phyloP scores from a whole-genome alignment of 106 monocot genomes.

The Alisma plantagoaquatica region DNA sequence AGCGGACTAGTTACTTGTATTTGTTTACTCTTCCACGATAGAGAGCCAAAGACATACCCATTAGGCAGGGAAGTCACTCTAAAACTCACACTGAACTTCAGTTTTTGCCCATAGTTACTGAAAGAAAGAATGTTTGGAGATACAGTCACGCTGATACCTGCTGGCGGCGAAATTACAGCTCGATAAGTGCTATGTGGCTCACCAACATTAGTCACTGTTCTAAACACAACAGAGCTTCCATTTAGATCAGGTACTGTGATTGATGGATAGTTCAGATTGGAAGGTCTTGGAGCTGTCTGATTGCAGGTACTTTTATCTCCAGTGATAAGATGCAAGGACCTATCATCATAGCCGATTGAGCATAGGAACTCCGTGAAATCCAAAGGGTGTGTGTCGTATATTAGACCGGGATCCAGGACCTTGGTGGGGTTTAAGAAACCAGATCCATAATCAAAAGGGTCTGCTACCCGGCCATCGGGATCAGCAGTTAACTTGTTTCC shows the following conservation, averaged over 20 bases:
- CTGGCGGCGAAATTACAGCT: slow-evolving; percentile 30
- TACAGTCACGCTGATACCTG: slow-evolving; percentile 60
- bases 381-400: slow-evolving; percentile 51
- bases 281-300: slow-evolving; percentile 10
- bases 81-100: slow-evolving; percentile 52
- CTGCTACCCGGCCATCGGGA: slow-evolving; percentile 46
- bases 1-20: slow-evolving; percentile 42
- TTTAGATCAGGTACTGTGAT: slow-evolving; percentile 54
- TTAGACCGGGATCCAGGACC: slow-evolving; percentile 58
- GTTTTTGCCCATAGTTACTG: slow-evolving; percentile 35
- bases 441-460: slow-evolving; percentile 76
- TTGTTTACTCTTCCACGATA: slow-evolving; percentile 43
- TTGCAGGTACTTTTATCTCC: slow-evolving; percentile 47
- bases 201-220: slow-evolving; percentile 86
- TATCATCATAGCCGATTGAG: slow-evolving; percentile 56
- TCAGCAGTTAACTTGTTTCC: slow-evolving; percentile 41
- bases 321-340: slow-evolving; percentile 43
- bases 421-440: slow-evolving; percentile 55
- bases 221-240: slow-evolving; percentile 15
- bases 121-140: slow-evolving; percentile 48
- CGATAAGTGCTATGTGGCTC: slow-evolving; percentile 29
- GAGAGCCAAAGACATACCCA: slow-evolving; percentile 66
- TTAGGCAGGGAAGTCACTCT: slow-evolving; percentile 11
- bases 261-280: slow-evolving; percentile 78
- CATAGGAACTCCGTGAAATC: slow-evolving; percentile 78